Base-by-base conservation (phyloP, 1,139 yeast genomes). In the Lodderomyces jiufengensis region DNA sequence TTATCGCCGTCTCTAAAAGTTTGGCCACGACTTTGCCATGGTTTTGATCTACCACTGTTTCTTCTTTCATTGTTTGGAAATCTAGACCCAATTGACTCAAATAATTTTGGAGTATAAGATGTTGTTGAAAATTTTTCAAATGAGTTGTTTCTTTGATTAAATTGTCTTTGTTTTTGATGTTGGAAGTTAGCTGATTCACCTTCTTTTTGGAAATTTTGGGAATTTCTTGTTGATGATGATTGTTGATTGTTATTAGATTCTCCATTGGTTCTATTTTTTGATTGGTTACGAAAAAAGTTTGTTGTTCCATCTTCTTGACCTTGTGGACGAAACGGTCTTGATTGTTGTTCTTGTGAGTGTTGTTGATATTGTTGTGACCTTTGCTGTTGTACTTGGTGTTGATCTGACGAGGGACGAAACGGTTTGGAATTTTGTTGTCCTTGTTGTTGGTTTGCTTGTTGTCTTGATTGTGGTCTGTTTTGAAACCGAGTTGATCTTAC, bases 11-110 rank as follows among this genome's bases (percentile, higher is more conserved):
- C 15, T 29, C 29, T 29, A 32, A 22, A 25, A 20, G 20, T 14
- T 18, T 32, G 33, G 15, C 33, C 33, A 24, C 38, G 32, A 29
- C 37, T 30, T 27, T 23, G 33, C 27, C 38, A 35, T 26, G 31
- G 40, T 32, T 35, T 38, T 42, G 18, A 38, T 34, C 24, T 35
- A 25, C 22, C 15, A 18, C 7, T 18, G 20, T 18, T 5, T 18
- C 20, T 18, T 18, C 20, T 18, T 26, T 29, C 32, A 11, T 27
- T 27, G 21, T 26, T 27, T 23, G 23, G 24, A 27, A 28, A 32
- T 28, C 36, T 29, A 24, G 33, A 6, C 32, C 32, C 27, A 30
- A 24, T 14, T 30, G 32, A 26, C 27, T 23, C 27, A 30, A 30
- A 30, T 30, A 30, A 16, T 30, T 22, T 24, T 30, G 27, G n/a